Evolutionary conservation across 2,329 filamentous ascomycete genomes (phyloP).

Genomic region (Fusarium sp.): DNA sequence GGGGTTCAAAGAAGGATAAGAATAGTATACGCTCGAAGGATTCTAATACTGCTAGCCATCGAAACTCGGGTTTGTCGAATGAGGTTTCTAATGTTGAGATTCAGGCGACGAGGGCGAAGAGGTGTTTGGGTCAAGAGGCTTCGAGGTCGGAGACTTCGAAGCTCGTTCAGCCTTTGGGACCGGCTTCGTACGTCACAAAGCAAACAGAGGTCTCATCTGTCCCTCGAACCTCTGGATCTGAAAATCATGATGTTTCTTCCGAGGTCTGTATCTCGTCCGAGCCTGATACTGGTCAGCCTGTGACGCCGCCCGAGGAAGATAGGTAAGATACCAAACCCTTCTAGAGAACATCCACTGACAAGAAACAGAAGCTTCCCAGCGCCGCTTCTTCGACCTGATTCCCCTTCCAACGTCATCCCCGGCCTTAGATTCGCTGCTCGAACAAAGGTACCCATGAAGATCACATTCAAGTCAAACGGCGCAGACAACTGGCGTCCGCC

Average conservation of each 20-base stretch:
- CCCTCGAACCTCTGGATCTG: conserved; percentile 7
- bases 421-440: conserved; percentile 9
- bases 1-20: conserved; percentile 44
- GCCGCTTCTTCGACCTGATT: conserved; percentile 33
- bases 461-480: conserved; percentile 50
- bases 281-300: conserved; percentile 18
- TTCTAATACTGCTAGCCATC: conserved; percentile 42
- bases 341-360: conserved; percentile 6
- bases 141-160: conserved; percentile 9
- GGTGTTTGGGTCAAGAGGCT: background rate
- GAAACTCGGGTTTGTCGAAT: conserved; percentile 33
- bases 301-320: conserved; percentile 26
- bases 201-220: conserved; percentile 19
- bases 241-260: conserved; percentile 23
- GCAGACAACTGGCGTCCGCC: conserved; percentile 60
- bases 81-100: conserved; percentile 35
- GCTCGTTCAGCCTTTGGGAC: conserved; percentile 15
- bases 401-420: conserved; percentile 20
- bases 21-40: conserved; percentile 29
- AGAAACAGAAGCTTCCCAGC: conserved; percentile 14
- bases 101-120: conserved; percentile 1
- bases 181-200: conserved; percentile 31
- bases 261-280: conserved; percentile 38
- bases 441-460: conserved; percentile 26
- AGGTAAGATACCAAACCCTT: conserved; percentile 1